phyloP scores from a whole-genome alignment of 148 eudicot genomes.

The Persicaria maculosa region DNA sequence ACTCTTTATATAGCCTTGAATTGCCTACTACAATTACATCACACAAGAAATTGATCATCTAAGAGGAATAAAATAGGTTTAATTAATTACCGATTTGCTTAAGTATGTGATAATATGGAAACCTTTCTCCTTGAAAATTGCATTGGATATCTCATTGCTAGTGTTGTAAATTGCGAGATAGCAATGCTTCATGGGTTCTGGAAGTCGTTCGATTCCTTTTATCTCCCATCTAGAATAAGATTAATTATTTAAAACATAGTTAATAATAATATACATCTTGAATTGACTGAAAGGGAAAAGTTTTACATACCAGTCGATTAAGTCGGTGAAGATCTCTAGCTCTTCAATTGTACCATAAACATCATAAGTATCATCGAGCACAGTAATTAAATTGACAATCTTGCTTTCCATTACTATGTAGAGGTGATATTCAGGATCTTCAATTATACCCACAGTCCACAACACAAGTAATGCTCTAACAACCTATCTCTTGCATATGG shows the following conservation, averaged over 20 bases:
- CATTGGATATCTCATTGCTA: neutral
- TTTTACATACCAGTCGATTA: neutral
- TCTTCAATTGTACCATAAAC: neutral
- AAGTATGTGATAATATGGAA: neutral
- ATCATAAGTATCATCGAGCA: conserved; percentile 1
- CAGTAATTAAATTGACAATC: neutral
- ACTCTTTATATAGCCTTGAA: too few species aligned
- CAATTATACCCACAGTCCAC: neutral
- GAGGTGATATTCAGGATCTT: neutral
- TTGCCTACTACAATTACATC: too few species aligned
- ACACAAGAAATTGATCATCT: too few species aligned
- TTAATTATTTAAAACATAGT: neutral
- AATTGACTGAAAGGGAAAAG: too few species aligned
- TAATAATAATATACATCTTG: too few species aligned
- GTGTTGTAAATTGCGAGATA: neutral
- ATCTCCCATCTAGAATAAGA: neutral
- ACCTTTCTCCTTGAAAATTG: neutral
- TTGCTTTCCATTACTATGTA: neutral
- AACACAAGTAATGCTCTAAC: neutral
- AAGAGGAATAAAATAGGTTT: neutral
- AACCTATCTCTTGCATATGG: conserved; percentile 5
- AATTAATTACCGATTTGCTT: neutral
- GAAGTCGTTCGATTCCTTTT: neutral
- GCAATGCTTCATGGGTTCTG: neutral
- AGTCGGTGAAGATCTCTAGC: neutral